phyloP scores from a whole-genome alignment of 306 rosid species.

The Cotoneaster glaucophyllus region DNA sequence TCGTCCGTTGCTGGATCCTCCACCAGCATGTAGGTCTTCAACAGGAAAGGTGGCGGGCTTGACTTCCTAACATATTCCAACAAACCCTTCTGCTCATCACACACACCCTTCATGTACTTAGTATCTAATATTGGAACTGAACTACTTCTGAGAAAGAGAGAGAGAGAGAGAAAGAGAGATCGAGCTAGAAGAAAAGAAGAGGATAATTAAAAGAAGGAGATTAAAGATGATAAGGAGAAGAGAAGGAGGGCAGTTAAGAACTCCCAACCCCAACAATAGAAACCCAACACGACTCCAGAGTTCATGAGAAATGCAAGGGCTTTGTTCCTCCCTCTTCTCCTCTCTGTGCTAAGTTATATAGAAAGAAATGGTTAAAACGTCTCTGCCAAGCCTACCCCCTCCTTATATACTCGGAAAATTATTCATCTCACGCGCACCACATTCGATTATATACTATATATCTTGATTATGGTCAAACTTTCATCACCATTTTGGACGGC shows the following conservation, averaged over 20 bases:
- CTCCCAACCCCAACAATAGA: constrained; percentile 99
- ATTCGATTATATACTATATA: neutral
- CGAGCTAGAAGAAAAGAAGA: neutral
- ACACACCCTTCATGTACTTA: constrained; percentile 24
- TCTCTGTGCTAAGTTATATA: neutral
- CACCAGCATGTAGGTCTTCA: constrained; percentile 77
- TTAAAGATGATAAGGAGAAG: constrained; percentile 37
- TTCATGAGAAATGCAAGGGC: constrained; percentile 84
- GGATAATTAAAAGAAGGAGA: neutral
- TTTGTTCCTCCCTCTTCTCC: neutral
- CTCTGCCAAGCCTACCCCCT: constrained; percentile 28
- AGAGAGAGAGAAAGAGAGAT: neutral
- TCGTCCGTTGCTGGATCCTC: constrained; percentile 74
- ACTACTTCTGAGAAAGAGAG: neutral
- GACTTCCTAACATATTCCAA: constrained; percentile 61
- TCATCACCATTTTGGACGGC: neutral
- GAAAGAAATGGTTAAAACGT: constrained; percentile 48
- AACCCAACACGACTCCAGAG: constrained; percentile 98
- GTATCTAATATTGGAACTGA: neutral
- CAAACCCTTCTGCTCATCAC: constrained; percentile 33
- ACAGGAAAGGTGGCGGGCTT: constrained; percentile 77
- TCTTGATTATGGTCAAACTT: neutral
- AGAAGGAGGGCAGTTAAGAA: constrained; percentile 99
- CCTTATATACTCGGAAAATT: constrained; percentile 18
- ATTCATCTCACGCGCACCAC: constrained; percentile 21